A percentile compares a stretch with the other conserved stretches of the same genome.
These are phyloP conservation scores for Leptographium galeiforme DNA, from an alignment of 2,329 filamentous ascomycete species.

Conservation along the genomic window DNA sequence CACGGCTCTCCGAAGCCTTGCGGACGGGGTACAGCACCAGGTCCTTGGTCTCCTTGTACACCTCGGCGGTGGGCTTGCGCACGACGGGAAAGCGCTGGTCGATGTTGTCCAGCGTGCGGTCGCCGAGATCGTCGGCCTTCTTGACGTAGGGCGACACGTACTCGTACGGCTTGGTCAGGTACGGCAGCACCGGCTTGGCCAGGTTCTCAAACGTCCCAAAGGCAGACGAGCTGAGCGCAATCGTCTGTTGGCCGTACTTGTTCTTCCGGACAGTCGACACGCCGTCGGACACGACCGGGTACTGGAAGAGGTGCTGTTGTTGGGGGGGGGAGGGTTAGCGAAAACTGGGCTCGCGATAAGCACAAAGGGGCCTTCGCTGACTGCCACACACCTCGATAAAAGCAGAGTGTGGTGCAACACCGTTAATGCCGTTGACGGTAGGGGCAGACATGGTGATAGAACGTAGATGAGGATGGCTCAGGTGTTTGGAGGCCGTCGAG, in stretches of 20 bases:
- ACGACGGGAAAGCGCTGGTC: conserved; percentile 60
- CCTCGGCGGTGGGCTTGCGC: conserved; percentile 61
- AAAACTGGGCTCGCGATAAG: no score
- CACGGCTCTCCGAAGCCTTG: conserved; percentile 46
- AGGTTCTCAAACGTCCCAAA: conserved; percentile 67
- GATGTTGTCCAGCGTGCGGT: conserved; percentile 55
- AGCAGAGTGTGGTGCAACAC: conserved; percentile 8
- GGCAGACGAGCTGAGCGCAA: conserved; percentile 60
- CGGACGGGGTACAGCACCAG: conserved; percentile 49
- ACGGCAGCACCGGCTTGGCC: conserved; percentile 65
- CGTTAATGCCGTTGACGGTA: conserved; percentile 10
- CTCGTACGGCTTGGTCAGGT: conserved; percentile 64
- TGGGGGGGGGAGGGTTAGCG: no score
- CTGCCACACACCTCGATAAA: conserved; percentile 9
- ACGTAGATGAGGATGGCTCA: background rate
- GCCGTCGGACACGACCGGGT: conserved; percentile 70
- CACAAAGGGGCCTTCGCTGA: background rate
- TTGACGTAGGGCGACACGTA: conserved; percentile 76
- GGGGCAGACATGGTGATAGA: conserved; percentile 9
- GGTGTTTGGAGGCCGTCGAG: background rate
- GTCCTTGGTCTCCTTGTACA: conserved; percentile 50
- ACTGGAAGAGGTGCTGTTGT: conserved; percentile 64
- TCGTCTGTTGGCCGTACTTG: conserved; percentile 69
- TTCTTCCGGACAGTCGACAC: conserved; percentile 69
- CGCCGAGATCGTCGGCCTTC: conserved; percentile 66